A percentile compares a stretch with the other conserved stretches of the same genome.
These are phyloP conservation scores for Moringa oleifera DNA, from an alignment of 345 rosid genomes.

Conservation along the genomic window DNA sequence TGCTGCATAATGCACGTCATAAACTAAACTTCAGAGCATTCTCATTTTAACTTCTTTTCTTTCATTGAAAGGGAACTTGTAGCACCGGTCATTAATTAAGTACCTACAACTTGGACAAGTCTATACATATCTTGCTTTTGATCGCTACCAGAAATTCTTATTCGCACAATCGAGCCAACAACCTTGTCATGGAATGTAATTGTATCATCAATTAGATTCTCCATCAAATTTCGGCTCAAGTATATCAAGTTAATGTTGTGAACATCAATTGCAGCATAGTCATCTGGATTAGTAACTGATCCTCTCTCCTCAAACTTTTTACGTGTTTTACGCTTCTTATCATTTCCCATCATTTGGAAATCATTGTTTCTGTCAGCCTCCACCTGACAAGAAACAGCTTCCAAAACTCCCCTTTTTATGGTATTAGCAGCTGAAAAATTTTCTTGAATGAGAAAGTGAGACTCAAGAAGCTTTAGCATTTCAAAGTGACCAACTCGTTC, in stretches of 20 bases:
- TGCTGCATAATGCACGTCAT: background rate
- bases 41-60: constrained; percentile 5
- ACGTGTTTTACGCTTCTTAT: constrained; percentile 45
- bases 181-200: constrained; percentile 67
- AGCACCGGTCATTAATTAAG: constrained; percentile 15
- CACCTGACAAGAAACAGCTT: constrained; percentile 29
- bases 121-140: constrained; percentile 67
- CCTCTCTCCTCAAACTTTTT: constrained; percentile 47
- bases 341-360: constrained; percentile 27
- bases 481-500: constrained; percentile 69
- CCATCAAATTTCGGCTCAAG: constrained; percentile 62
- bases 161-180: constrained; percentile 83
- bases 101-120: constrained; percentile 94
- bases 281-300: constrained; percentile 36
- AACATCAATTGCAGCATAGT: constrained; percentile 78
- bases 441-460: constrained; percentile 60
- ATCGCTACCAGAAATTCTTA: constrained; percentile 57
- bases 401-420: constrained; percentile 26
- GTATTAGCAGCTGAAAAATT: constrained; percentile 26
- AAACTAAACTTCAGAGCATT: constrained; percentile 6
- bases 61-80: constrained; percentile 13
- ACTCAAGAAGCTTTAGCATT: constrained; percentile 85
- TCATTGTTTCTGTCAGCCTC: constrained; percentile 29
- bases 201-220: constrained; percentile 57
- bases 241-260: constrained; percentile 76